phyloP scores from a whole-genome alignment of 768 basidiomycete species.

The Coprinellus micaceus region DNA sequence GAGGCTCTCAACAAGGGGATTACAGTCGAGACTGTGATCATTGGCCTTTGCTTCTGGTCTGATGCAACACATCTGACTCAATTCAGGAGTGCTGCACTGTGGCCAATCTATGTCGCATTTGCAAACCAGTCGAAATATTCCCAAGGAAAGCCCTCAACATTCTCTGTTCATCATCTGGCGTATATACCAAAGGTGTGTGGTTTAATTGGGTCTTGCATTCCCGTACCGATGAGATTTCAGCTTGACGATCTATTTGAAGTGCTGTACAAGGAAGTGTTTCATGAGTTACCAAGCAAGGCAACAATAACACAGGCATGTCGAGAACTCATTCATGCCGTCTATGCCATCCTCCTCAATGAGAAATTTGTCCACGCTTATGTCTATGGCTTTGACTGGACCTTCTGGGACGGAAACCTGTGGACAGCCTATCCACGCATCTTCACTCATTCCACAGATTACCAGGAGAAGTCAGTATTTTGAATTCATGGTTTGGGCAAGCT shows the following conservation, averaged over 20 bases:
- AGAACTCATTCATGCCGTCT: constrained; percentile 28
- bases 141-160: constrained; percentile 19
- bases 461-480: constrained; percentile 32
- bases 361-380: constrained; percentile 29
- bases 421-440: constrained; percentile 30
- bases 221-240: not conserved
- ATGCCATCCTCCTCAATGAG: constrained; percentile 25
- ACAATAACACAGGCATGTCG: constrained; percentile 2
- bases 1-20: not conserved
- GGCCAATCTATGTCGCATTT: constrained; percentile 31
- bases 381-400: constrained; percentile 28
- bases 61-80: constrained; percentile 30
- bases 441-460: constrained; percentile 36
- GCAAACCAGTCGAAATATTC: constrained; percentile 39
- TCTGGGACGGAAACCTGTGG: constrained; percentile 26
- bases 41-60: constrained; percentile 25
- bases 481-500: not conserved
- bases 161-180: constrained; percentile 34
- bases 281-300: not conserved
- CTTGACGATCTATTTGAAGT: constrained; percentile 15
- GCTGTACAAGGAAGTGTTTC: constrained; percentile 1
- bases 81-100: constrained; percentile 29
- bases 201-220: constrained; percentile 8
- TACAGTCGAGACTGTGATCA: constrained; percentile 17
- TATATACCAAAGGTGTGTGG: constrained; percentile 33